Base-by-base conservation (phyloP, 768 basidiomycete species). In the Boletus edulis region DNA sequence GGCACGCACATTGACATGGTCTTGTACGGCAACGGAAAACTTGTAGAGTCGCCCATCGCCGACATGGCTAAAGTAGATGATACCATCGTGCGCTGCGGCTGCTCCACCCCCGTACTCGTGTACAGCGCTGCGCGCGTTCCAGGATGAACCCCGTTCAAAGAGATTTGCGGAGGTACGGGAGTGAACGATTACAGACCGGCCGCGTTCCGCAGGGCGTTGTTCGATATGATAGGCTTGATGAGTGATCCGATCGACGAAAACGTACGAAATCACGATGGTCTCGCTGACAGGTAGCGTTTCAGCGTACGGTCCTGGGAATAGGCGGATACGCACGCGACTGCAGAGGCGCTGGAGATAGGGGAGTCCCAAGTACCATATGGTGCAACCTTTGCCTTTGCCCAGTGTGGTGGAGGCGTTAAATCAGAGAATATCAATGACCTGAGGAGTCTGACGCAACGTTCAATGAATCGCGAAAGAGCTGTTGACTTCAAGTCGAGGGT, bases 81-180 rank as follows among this genome's bases (percentile, higher is more conserved):
- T 35, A 27, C 44, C 29, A 18, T 52, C 37, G 15, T 52, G 20
- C 17, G 29, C 51, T 14, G 29, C 10, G 11, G 51, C 51, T 12
- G 43, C 43, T 6, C 51, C 51, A 13, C 51, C 43, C 11, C 44
- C 51, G 14, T 52, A 52, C 15, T 22, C 51, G 34, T 52, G 51
- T 3, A 52, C 44, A 13, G 44, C 44, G 8, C 44, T 52, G 15
- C 51, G 44, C 18, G 51, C 51, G 29, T 46, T 14, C 51, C 51
- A 46, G 10, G 44, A 17, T 5, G 44, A 52, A 8, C 10, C 51
- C 20, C 17, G 51, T 11, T 46, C 18, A 35, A 52, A 52, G 38
- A 52, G 44, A 13, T 52, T 45, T 18, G 38, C 22, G 20, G 45
- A 46, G 4, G 52, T 40, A 20, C 15, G 52, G 20, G 52, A 46